Conservation (phyloP, 2,329 filamentous ascomycete genomes). For the Arthrobotrys sphaeroides region DNA sequence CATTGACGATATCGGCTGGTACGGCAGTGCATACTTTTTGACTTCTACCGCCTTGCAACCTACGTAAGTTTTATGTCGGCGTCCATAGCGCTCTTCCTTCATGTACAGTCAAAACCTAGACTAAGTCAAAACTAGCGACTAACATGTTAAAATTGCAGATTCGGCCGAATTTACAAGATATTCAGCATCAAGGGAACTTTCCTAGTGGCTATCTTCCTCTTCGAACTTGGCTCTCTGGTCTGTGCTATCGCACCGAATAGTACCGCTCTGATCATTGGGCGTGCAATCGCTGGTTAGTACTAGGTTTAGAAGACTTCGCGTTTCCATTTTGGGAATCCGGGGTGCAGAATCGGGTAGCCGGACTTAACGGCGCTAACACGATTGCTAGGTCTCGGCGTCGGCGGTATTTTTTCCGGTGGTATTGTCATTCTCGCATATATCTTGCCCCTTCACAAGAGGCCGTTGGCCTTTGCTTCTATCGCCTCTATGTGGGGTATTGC, state of each 20-base stretch:
- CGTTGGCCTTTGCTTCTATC: conserved; percentile 58
- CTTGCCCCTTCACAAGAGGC: conserved; percentile 58
- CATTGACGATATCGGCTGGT: conserved; percentile 59
- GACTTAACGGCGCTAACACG: background rate
- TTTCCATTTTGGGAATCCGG: background rate
- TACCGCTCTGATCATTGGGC: conserved; percentile 66
- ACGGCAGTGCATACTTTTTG: conserved; percentile 58
- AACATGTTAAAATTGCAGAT: conserved; percentile 64
- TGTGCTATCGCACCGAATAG: conserved; percentile 67
- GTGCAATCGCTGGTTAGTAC: conserved; percentile 66
- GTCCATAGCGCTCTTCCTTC: background rate
- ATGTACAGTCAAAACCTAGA: too few relatives aligned
- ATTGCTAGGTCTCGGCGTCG: conserved; percentile 65
- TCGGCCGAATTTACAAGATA: conserved; percentile 66
- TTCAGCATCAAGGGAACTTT: conserved; percentile 66
- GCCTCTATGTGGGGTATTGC: conserved; percentile 65
- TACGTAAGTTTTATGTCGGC: conserved; percentile 59
- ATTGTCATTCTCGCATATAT: conserved; percentile 64
- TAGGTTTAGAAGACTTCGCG: background rate
- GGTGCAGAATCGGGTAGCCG: background rate
- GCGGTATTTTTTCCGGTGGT: conserved; percentile 67
- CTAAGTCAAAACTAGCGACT: conserved; percentile 18
- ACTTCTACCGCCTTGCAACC: conserved; percentile 51
- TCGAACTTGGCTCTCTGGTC: conserved; percentile 64
- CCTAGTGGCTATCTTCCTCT: conserved; percentile 60